Base-by-base conservation (phyloP, 176 grass and related monocot genomes). In the Saccharum spontaneum region DNA sequence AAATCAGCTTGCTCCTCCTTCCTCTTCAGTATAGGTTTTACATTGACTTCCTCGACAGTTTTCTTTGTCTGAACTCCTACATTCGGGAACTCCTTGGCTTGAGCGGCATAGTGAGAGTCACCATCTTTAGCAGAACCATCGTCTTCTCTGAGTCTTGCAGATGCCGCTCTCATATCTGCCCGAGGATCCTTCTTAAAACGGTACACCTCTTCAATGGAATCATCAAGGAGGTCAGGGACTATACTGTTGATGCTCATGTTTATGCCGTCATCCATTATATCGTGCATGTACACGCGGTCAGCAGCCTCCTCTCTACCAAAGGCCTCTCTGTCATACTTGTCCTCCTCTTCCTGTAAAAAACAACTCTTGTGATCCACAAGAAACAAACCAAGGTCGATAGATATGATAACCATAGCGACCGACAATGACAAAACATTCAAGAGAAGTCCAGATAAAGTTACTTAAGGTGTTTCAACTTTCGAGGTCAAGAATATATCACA, bases 11-110 rank as follows among this genome's bases (percentile, higher is more conserved):
- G 91, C 49, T 81, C 73, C 78, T 90, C 90, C 79, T 94, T 97
- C 76, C 94, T 94, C 88, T 99, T 99, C 40, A 99, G 90, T 79
- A 99, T 99, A 69, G 97, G 90, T 73, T 94, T 99, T 69, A 97
- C 61, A 17, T 87, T 85, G 72, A 62, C 34, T 84, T 88, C 80
- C 78, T 84, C 84, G 39, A 92, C 67, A 71, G 77, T 13, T 65
- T 79, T 85, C 77, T 62, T 86, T 74, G 44, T 57, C 50, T 75
- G 87, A 72, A 80, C 64, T 14, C 68, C 48, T 34, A 34, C 61
- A 85, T 30, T 44, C 13, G 49, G 72, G 61, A 31, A 14, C 18
- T 82, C 69, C 61, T 87, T 85, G 24, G 66, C 22, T 52, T 65
- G 61, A 44, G 69, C 23, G 10, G 55, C 72, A 81, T 44, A 50